Base-by-base conservation (phyloP, 225 moss, liverwort and hornwort genomes). In the Lunularia cruciata region DNA sequence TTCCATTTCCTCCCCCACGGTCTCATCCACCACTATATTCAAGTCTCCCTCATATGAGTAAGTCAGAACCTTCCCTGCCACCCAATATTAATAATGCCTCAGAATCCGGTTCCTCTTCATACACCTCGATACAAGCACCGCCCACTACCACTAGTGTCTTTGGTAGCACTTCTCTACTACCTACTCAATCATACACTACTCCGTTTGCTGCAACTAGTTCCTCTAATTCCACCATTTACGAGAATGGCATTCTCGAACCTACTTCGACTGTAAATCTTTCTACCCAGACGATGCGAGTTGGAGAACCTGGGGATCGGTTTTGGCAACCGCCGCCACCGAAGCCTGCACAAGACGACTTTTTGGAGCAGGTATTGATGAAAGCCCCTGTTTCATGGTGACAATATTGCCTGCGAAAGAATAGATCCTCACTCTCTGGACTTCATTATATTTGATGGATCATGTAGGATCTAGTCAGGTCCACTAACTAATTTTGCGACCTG, bases 311-410 rank as follows among this genome's bases (percentile, higher is more conserved):
- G 7, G 71, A 67, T 60, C 63, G 54, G 51, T 34, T 71, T 1
- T 63, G 49, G n/a, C 71, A 71, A 39, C 75, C 67, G 72, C 71
- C 59, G 20, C 68, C 68, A 27, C 18, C 63, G 16, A 34, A 74
- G 22, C 57, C 78, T 68, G 72, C 71, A 40, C 37, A 73, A 26
- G 92, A 87, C 73, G 89, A 95, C 68, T 92, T 91, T 68, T 59
- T 95, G 62, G 95, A 95, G 79, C 95, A 95, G 89, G 82, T 82
- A 59, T 19, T 55, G 56, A n/a, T n/a, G n/a, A n/a, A n/a, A n/a
- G n/a, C n/a, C n/a, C n/a, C n/a, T n/a, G n/a, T n/a, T n/a, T n/a
- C n/a, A n/a, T n/a, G n/a, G n/a, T n/a, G n/a, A n/a, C n/a, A n/a
- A n/a, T n/a, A n/a, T n/a, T n/a, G n/a, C n/a, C n/a, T n/a, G n/a